Base-by-base conservation (phyloP, 1,284 basidiomycete species). In the Pseudozyma pruni region DNA sequence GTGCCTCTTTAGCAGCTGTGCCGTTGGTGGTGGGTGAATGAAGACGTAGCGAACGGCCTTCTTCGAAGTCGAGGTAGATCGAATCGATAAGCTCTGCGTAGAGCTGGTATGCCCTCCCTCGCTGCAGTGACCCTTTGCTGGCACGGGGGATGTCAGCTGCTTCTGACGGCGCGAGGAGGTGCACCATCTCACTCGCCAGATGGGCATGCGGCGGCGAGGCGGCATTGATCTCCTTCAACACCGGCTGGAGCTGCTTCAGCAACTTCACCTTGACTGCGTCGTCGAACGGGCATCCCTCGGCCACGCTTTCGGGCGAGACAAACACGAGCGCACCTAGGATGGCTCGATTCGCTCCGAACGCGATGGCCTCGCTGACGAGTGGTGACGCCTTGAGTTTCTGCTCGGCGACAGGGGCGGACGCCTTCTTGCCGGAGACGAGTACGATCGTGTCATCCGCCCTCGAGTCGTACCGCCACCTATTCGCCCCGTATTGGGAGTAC, bases 41-140 rank as follows among this genome's bases (percentile, higher is more conserved):
- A 9, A 58, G 33, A 8, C 37, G 47, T 5, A 61, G 38, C 14
- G 72, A 61, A 17, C 63, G 58, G 9, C 75, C 75, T 38, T 69
- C 52, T 49, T 78, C 70, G 17, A 75, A 78, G 19, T 63, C 59
- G 22, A 25, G 2, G 34, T 78, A 78, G 33, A 68, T 20, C 5
- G 48, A 42, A 19, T 69, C 64, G 43, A 78, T 66, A 1, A 74
- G 29, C 2, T 17, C 23, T 2, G 57, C 47, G 35, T 69, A 67
- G 38, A 63, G 60, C 42, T 53, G 42, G 25, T 74, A 60, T 0
- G 75, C 75, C 1, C 69, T 31, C 1, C 67, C 74, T 1, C 72
- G 69, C 37, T 78, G 75, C 0, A 78, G 55, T 8, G 67, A 72
- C 0, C 75, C 74, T 40, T 78, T 78, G 38, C 74, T 75, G 14